Conservation (phyloP, 2,329 filamentous ascomycete species). For the Epichloe aotearoae region DNA sequence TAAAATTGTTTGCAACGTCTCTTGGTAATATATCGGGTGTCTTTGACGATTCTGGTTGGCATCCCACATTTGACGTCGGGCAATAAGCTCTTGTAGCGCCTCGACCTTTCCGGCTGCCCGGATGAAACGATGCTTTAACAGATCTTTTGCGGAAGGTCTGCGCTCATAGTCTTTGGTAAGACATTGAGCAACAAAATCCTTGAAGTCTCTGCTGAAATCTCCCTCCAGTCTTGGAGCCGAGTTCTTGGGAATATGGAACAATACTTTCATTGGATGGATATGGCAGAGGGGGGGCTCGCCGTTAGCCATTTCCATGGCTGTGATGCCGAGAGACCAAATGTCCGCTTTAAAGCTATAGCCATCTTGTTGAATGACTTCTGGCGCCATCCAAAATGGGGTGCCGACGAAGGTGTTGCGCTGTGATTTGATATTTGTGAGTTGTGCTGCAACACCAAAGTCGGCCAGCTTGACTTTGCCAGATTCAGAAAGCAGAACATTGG, state of each 20-base stretch:
- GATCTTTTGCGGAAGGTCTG: slow-evolving; percentile 71
- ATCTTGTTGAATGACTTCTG: slow-evolving; percentile 83
- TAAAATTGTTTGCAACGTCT: slow-evolving; percentile 65
- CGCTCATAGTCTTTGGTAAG: slow-evolving; percentile 83
- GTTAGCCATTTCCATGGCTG: slow-evolving; percentile 76
- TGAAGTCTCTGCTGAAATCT: slow-evolving; percentile 78
- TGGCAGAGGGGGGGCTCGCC: slow-evolving; percentile 81
- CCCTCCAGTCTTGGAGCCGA: slow-evolving; percentile 74
- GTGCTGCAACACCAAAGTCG: slow-evolving; percentile 93
- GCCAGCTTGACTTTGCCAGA: slow-evolving; percentile 87
- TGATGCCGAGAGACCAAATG: slow-evolving; percentile 87
- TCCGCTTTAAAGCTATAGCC: slow-evolving; percentile 79
- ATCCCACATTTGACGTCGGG: slow-evolving; percentile 71
- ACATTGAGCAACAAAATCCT: slow-evolving; percentile 83
- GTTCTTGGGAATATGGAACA: slow-evolving; percentile 85
- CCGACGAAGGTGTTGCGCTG: slow-evolving; percentile 96
- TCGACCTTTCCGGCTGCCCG: slow-evolving; percentile 78
- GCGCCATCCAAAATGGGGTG: slow-evolving; percentile 95
- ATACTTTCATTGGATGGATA: slow-evolving; percentile 85
- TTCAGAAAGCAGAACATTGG: slow-evolving; percentile 87
- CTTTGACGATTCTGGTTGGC: slow-evolving; percentile 54
- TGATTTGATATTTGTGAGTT: slow-evolving; percentile 94
- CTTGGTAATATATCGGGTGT: slow-evolving; percentile 80
- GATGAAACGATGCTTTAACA: slow-evolving; percentile 82
- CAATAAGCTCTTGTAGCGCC: slow-evolving; percentile 73